These are phyloP conservation scores for Ceratobasidium sp. DNA, from an alignment of 1,284 basidiomycete genomes.

Conservation along the genomic window DNA sequence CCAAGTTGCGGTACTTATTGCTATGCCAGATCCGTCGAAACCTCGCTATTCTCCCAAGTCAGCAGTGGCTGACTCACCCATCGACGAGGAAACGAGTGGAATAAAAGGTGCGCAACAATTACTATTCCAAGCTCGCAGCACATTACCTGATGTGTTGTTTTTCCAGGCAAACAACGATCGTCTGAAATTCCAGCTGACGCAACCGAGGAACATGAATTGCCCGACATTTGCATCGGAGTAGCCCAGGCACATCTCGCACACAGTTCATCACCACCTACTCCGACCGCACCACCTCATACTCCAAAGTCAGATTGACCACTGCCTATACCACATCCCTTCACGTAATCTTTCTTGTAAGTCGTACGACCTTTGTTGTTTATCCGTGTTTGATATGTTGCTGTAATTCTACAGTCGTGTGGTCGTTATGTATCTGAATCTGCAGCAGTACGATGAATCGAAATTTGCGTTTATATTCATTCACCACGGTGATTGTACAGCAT, in stretches of 20 bases:
- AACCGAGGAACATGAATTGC: slow-evolving; percentile 38
- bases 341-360: slow-evolving; percentile 8
- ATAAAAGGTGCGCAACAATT: slow-evolving; percentile 13
- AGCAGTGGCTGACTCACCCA: slow-evolving; percentile 10
- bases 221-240: slow-evolving; percentile 34
- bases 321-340: slow-evolving; percentile 21
- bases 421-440: not conserved
- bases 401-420: not conserved
- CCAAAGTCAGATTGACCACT: slow-evolving; percentile 12
- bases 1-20: slow-evolving; percentile 44
- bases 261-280: not conserved
- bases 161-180: slow-evolving; percentile 39
- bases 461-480: not conserved
- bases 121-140: not conserved
- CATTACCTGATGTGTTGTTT: not conserved
- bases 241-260: slow-evolving; percentile 19
- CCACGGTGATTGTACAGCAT: not conserved
- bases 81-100: slow-evolving; percentile 21
- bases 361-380: not conserved
- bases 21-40: slow-evolving; percentile 45
- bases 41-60: slow-evolving; percentile 37
- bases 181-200: slow-evolving; percentile 21
- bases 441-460: not conserved
- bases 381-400: slow-evolving; percentile 13
- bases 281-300: not conserved